phyloP scores from a whole-genome alignment of 352 stramenopile genomes.

The Pythium scleroteichum region DNA sequence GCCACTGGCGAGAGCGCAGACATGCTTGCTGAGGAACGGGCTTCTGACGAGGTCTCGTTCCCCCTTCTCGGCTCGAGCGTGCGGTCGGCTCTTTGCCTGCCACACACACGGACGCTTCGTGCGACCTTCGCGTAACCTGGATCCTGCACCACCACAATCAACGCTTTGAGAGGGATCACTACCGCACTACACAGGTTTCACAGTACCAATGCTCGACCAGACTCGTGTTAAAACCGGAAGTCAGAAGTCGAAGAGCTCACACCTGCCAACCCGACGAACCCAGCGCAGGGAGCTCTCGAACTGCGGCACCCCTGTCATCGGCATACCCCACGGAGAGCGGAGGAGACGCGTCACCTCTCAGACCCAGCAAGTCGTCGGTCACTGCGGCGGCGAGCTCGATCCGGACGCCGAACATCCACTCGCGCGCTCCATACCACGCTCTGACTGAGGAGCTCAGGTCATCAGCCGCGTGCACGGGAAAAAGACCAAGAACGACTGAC shows the following conservation, averaged over 20 bases:
- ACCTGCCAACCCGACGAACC: no score
- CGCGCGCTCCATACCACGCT: not conserved
- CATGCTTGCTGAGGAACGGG: conserved; percentile 33
- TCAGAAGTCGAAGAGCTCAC: conserved; percentile 7
- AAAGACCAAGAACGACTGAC: not conserved
- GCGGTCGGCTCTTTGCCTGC: conserved; percentile 23
- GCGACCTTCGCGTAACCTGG: conserved; percentile 38
- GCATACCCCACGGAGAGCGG: no score
- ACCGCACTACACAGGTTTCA: not conserved
- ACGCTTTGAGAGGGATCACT: not conserved
- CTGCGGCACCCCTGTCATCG: conserved; percentile 1
- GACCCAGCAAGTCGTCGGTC: no score
- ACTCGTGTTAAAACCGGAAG: conserved; percentile 18
- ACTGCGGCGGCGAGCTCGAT: conserved; percentile 10
- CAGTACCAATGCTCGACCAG: not conserved
- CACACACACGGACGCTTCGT: conserved; percentile 22
- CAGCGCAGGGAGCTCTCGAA: no score
- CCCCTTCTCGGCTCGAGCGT: conserved; percentile 5
- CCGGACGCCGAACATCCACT: not conserved
- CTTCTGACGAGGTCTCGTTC: conserved; percentile 3
- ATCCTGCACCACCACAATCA: not conserved
- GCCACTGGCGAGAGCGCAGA: conserved; percentile 81
- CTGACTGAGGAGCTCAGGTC: no score
- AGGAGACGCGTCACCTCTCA: no score
- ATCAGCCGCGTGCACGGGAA: not conserved